These are phyloP conservation scores for Stropharia rugosoannulata DNA, from an alignment of 768 basidiomycete species.

Conservation along the genomic window DNA sequence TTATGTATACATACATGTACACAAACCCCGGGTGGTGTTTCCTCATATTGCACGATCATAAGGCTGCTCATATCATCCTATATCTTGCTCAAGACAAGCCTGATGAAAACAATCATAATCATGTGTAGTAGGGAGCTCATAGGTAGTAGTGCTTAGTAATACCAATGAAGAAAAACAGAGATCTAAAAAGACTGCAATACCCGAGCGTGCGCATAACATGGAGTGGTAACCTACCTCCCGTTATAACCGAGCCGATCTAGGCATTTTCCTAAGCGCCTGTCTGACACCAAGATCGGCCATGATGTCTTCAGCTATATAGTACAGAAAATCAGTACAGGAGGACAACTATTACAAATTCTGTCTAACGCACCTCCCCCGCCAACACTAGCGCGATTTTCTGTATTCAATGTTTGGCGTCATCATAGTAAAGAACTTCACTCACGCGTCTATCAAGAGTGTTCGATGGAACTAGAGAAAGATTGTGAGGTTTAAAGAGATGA, in stretches of 20 bases:
- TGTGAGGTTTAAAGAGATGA: conserved; percentile 13
- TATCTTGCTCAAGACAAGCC: too few species aligned
- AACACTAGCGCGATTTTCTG: conserved; percentile 27
- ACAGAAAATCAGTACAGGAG: conserved; percentile 3
- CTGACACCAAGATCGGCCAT: conserved; percentile 80
- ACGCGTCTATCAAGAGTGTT: conserved; percentile 65
- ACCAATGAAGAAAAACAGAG: neutral
- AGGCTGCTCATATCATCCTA: too few species aligned
- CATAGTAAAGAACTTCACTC: conserved; percentile 18
- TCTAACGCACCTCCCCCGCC: conserved; percentile 60
- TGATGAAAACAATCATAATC: too few species aligned
- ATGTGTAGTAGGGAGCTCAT: too few species aligned
- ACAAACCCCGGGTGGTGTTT: too few species aligned
- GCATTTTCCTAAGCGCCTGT: conserved; percentile 46
- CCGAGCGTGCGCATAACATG: too few species aligned
- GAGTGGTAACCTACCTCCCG: too few species aligned
- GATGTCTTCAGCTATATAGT: conserved; percentile 66
- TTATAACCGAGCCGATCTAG: conserved; percentile 13
- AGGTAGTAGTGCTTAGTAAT: too few species aligned
- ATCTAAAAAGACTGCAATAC: too few species aligned
- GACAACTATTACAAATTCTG: neutral
- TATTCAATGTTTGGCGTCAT: neutral
- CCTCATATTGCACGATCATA: too few species aligned
- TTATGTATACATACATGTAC: too few species aligned
- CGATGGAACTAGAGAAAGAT: conserved; percentile 50